Conservation (phyloP, 208 protist species). For the Porcisia hertigi region DNA sequence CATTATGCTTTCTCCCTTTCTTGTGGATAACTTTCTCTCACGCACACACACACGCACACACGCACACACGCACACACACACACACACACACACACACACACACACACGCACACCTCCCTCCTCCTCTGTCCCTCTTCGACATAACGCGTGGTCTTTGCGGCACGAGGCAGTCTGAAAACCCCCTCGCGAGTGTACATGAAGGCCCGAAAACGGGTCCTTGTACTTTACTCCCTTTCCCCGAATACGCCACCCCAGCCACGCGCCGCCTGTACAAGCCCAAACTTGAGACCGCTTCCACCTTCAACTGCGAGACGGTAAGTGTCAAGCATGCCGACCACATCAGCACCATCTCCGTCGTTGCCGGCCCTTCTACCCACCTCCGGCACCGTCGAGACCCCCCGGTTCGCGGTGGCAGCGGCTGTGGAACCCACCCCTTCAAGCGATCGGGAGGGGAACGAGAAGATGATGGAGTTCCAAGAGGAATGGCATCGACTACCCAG, state of each 20-base stretch:
- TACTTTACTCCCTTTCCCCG: background rate
- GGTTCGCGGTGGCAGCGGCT: background rate
- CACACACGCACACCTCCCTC: background rate
- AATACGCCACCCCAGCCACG: background rate
- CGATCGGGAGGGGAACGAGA: background rate
- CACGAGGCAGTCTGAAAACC: background rate
- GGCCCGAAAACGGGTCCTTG: background rate
- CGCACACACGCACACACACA: background rate
- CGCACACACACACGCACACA: background rate
- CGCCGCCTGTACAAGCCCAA: background rate
- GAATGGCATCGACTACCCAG: slow-evolving; percentile 35
- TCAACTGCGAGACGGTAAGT: background rate
- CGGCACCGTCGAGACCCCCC: background rate
- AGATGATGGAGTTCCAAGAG: slow-evolving; percentile 12
- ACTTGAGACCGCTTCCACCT: background rate
- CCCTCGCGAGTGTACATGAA: too few relatives aligned
- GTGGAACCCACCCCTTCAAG: background rate
- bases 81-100: background rate
- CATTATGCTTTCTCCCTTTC: background rate
- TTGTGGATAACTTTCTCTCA: background rate
- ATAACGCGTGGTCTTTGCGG: background rate
- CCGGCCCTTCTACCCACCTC: slow-evolving; percentile 12
- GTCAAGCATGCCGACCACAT: background rate
- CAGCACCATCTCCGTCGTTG: background rate
- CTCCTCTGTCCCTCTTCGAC: background rate